These are phyloP conservation scores for Clonostachys sp. DNA, from an alignment of 2,329 filamentous ascomycete genomes.

Conservation along the genomic window DNA sequence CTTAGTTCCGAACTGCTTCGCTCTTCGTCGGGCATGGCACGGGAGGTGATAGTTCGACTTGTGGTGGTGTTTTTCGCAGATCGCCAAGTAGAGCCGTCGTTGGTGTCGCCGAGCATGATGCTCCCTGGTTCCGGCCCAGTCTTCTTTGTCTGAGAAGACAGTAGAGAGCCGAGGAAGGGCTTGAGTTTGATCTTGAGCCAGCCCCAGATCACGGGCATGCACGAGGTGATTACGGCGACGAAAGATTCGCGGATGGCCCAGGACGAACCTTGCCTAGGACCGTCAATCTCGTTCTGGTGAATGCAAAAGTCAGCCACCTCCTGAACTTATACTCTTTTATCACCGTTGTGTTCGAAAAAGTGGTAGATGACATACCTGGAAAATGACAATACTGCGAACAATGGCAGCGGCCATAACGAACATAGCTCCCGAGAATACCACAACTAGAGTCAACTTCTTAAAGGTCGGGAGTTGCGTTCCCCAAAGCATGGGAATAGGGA, in stretches of 20 bases:
- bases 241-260: conserved; percentile 20
- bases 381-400: conserved; percentile 46
- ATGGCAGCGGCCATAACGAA: conserved; percentile 52
- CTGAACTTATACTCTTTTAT: not conserved
- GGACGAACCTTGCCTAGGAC: not conserved
- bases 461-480: conserved; percentile 38
- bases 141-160: conserved; percentile 12
- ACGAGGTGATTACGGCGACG: conserved; percentile 29
- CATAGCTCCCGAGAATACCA: conserved; percentile 50
- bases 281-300: not conserved
- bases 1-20: no score
- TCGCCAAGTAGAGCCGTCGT: not conserved
- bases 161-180: conserved; percentile 22
- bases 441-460: conserved; percentile 45
- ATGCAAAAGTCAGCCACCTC: not conserved
- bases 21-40: no score
- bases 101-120: not conserved
- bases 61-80: no score
- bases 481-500: conserved; percentile 46
- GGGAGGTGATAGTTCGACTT: no score
- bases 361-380: conserved; percentile 12
- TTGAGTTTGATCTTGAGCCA: conserved; percentile 28
- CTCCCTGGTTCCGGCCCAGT: not conserved
- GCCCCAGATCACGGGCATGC: conserved; percentile 33
- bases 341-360: not conserved